phyloP scores from a whole-genome alignment of 148 eudicot species.

The Vaccinium vitisidaea region DNA sequence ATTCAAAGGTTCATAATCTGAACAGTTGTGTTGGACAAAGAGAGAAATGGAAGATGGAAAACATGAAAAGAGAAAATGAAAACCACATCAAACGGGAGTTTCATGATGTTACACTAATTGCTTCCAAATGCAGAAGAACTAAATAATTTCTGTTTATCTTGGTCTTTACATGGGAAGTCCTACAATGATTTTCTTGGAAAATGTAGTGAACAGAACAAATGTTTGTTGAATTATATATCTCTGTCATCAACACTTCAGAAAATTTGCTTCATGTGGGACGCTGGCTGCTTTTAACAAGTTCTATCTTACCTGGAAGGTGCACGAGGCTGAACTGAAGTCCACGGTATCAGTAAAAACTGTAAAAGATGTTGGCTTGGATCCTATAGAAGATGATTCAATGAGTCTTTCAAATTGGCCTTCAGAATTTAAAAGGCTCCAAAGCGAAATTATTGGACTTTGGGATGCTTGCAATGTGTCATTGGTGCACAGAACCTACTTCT shows the following conservation, averaged over 20 bases:
- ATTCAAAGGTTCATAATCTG: conserved; percentile 7
- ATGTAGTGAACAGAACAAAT: background rate
- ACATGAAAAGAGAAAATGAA: background rate
- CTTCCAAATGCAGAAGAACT: background rate
- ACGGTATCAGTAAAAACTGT: conserved; percentile 34
- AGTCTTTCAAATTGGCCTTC: conserved; percentile 45
- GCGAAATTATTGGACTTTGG: conserved; percentile 80
- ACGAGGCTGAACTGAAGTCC: conserved; percentile 20
- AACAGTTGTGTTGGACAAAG: background rate
- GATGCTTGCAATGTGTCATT: conserved; percentile 68
- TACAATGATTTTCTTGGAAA: background rate
- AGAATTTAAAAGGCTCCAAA: conserved; percentile 67
- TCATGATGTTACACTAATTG: background rate
- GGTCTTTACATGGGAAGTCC: background rate
- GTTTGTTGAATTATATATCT: background rate
- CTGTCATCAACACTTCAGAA: background rate
- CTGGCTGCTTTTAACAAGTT: background rate
- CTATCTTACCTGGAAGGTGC: conserved; percentile 28
- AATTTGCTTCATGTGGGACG: background rate
- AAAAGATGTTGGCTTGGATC: conserved; percentile 77
- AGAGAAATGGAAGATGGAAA: conserved; percentile 2
- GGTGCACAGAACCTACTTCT: conserved; percentile 87
- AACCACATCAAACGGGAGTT: background rate
- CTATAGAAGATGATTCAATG: conserved; percentile 53
- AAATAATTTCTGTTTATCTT: background rate